Evolutionary conservation across 2,329 filamentous ascomycete genomes (phyloP).

Genomic region (Xylariaceae sp.): DNA sequence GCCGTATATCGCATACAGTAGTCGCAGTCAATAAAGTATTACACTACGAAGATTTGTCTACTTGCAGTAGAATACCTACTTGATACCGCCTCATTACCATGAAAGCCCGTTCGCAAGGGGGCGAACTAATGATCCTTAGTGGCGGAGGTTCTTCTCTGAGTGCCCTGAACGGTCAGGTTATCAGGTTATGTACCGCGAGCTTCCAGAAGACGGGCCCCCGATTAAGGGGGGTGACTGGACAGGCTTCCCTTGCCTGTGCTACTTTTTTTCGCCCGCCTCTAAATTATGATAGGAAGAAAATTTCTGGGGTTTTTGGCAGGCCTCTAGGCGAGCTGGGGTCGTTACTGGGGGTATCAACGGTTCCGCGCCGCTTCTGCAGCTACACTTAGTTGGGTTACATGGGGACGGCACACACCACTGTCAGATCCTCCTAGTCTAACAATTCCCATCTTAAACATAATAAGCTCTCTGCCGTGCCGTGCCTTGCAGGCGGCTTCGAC

Average conservation of each 20-base stretch:
- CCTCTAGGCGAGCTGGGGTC: slow-evolving; percentile 24
- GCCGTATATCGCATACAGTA: not conserved
- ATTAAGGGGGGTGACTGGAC: slow-evolving; percentile 24
- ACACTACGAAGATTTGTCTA: slow-evolving; percentile 10
- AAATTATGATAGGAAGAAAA: slow-evolving; percentile 27
- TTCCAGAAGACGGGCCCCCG: slow-evolving; percentile 30
- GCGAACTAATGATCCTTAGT: not conserved
- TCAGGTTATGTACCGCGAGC: slow-evolving; percentile 21
- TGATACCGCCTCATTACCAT: slow-evolving; percentile 13
- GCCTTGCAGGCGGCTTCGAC: slow-evolving; percentile 32
- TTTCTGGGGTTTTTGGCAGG: slow-evolving; percentile 25
- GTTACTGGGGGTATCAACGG: slow-evolving; percentile 31
- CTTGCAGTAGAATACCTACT: slow-evolving; percentile 6
- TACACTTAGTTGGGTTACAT: slow-evolving; percentile 21
- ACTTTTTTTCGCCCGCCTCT: slow-evolving; percentile 8
- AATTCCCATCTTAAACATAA: slow-evolving; percentile 32
- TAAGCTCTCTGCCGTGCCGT: slow-evolving; percentile 37
- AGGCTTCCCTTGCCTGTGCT: slow-evolving; percentile 18
- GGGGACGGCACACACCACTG: slow-evolving; percentile 20
- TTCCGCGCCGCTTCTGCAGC: slow-evolving; percentile 33
- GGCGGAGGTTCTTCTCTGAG: not conserved
- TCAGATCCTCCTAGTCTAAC: slow-evolving; percentile 24
- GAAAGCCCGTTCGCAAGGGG: slow-evolving; percentile 8
- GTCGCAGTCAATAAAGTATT: not conserved
- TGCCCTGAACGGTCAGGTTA: slow-evolving; percentile 11